phyloP scores from a whole-genome alignment of 495 filamentous ascomycete species.

The Tetracladium marchalianum region DNA sequence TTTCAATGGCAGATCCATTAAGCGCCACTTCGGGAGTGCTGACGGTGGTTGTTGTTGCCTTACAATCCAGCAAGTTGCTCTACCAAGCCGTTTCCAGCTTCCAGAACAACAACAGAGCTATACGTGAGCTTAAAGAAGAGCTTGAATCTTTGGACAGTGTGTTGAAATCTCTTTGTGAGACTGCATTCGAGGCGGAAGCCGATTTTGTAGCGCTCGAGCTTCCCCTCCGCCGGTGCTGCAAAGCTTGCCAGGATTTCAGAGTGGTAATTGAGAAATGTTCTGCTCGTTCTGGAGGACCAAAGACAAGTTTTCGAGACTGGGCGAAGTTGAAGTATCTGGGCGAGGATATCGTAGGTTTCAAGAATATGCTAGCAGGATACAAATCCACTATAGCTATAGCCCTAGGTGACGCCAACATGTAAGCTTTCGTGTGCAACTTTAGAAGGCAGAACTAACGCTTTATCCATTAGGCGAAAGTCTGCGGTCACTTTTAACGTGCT shows the following conservation, averaged over 20 bases:
- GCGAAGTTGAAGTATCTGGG: conserved; percentile 23
- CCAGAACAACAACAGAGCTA: conserved; percentile 25
- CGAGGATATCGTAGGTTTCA: conserved; percentile 25
- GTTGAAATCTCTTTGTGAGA: conserved; percentile 24
- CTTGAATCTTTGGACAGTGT: conserved; percentile 30
- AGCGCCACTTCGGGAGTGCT: conserved; percentile 12
- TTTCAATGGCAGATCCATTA: conserved; percentile 15
- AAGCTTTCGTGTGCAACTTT: conserved; percentile 8
- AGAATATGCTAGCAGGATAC: conserved; percentile 26
- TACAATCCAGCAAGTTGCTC: conserved; percentile 29
- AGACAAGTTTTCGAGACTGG: conserved; percentile 27
- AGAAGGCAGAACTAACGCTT: conserved; percentile 4
- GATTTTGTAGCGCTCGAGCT: conserved; percentile 19
- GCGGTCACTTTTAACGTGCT: conserved; percentile 22
- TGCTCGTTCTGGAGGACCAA: conserved; percentile 13
- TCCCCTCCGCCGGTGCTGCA: conserved; percentile 22
- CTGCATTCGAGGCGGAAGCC: conserved; percentile 6
- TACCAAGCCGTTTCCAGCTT: conserved; percentile 32
- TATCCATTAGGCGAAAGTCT: conserved; percentile 17
- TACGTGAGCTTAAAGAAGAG: conserved; percentile 32
- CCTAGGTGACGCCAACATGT: conserved; percentile 29
- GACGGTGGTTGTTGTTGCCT: conserved; percentile 24
- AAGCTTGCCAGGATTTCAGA: conserved; percentile 23
- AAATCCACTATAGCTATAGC: conserved; percentile 32
- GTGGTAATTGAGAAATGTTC: conserved; percentile 19